Evolutionary conservation across 345 rosid species (phyloP), one percentile per base, ranked within the genome.

Genomic region (Passiflora organensis): DNA sequence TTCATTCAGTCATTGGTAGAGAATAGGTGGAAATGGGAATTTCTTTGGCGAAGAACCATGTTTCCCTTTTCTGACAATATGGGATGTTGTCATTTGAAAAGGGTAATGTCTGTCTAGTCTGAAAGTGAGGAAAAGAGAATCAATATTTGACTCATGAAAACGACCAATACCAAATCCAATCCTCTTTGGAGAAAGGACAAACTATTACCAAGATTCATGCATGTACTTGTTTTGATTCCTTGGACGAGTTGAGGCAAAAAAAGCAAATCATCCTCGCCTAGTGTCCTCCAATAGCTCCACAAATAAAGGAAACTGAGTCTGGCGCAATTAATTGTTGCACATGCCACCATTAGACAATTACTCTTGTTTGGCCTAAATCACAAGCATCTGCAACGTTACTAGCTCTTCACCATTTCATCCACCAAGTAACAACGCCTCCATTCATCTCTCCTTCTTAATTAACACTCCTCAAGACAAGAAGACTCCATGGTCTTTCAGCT

Each of bases 241-340:
- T 13, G n/a, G 65, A 42, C 34, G 48, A 58, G 56, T 43, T 48
- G 43, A 55, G 45, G n/a, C n/a, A n/a, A n/a, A 46, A 60, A 63
- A 55, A 65, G 61, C 70, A 56, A 71, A 65, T 51, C 39, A 47
- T 16, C 13, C 59, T 52, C 51, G 48, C 71, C 45, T 20, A 60
- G 17, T 51, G 69, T 56, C 71, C 68, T 76, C 28, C 56, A 53
- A 70, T 82, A 68, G 82, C 82, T 67, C 78, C 66, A 77, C 87
- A 75, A 70, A 76, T 70, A 67, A 79, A 68, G 34, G 82, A 70
- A 72, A 76, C 62, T n/a, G 39, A 52, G 67, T 51, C 55, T 57
- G 66, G 54, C 64, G 66, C 46, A 50, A 79, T 79, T 75, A 62
- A 82, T 63, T 77, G 82, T 55, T 65, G 67, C 84, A 82, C 62